These are phyloP conservation scores for Narthecium ossifragum DNA, from an alignment of 106 monocot species.

Conservation along the genomic window DNA sequence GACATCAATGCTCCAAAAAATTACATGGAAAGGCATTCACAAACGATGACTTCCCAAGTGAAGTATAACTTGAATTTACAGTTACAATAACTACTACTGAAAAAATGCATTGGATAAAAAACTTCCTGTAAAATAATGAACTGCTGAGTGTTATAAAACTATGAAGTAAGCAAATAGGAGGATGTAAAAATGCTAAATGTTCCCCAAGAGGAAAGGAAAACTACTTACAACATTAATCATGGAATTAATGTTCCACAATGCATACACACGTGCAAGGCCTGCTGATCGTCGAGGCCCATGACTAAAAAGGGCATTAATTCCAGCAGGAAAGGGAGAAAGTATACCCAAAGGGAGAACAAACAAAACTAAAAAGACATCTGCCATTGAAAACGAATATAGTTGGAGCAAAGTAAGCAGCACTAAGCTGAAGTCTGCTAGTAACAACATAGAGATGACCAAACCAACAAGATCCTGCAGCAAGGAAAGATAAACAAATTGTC, in stretches of 20 bases:
- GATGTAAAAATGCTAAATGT: no score
- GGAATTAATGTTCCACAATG: constrained; percentile 90
- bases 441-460: constrained; percentile 81
- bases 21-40: no score
- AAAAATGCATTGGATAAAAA: no score
- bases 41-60: no score
- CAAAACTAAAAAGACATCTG: constrained; percentile 78
- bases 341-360: constrained; percentile 93
- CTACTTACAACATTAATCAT: constrained; percentile 90
- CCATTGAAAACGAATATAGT: constrained; percentile 85
- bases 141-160: no score
- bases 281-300: constrained; percentile 94
- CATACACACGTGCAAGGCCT: constrained; percentile 86
- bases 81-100: no score
- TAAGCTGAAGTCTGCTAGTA: constrained; percentile 91
- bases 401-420: constrained; percentile 96
- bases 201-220: neutral
- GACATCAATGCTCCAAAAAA: no score
- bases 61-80: no score
- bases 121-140: no score
- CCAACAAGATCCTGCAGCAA: constrained; percentile 89
- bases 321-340: constrained; percentile 92
- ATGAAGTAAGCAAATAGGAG: no score
- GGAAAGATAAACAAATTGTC: neutral
- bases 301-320: constrained; percentile 96